Base-by-base conservation (phyloP, 176 grass and related monocot species). In the Thalia dealbata region DNA sequence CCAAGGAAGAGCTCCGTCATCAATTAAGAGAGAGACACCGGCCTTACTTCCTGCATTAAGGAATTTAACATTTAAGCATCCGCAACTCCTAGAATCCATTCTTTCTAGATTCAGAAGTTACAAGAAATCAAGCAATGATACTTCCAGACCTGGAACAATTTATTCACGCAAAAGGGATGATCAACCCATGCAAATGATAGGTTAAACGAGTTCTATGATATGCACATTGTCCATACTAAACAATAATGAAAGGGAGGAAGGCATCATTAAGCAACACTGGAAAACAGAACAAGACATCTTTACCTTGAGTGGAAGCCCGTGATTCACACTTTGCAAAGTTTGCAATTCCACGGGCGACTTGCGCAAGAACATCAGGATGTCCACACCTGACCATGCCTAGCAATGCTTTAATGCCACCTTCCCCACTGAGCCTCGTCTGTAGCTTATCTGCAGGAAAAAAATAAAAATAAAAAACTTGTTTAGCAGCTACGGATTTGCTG, bases 271-370 rank as follows among this genome's bases (percentile, higher is more conserved):
- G 16, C 48, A 44, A 42, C 28, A 88, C 52, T 15, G 23, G 4
- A 38, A 38, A 38, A 38, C 3, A 56, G 54, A 62, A 50, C 25
- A 67, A 51, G 45, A 77, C 70, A 66, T 27, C 26, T 80, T 84
- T 88, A 99, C 95, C 90, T 95, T 99, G 87, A 72, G 88, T 91
- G 72, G 88, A 88, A 72, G 90, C 85, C 86, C 90, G 86, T 62
- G 95, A 99, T 72, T 99, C 95, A 64, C 95, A 99, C 75, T 99
- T 99, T 43, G 95, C 90, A 75, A 99, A 99, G 83, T 99, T 99
- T 69, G 95, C 95, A 78, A 99, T 95, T 59, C 95, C 95, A 81
- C 95, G 95, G 66, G 95, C 95, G 74, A 99, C 90, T 89, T 99
- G 95, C 38, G 90, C 85, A 85, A 99, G 90, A 52, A 99, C 95